Evolutionary conservation across 139 green algal species (phyloP), one percentile per base, ranked within the genome.

Genomic region (Chlorella sp.): DNA sequence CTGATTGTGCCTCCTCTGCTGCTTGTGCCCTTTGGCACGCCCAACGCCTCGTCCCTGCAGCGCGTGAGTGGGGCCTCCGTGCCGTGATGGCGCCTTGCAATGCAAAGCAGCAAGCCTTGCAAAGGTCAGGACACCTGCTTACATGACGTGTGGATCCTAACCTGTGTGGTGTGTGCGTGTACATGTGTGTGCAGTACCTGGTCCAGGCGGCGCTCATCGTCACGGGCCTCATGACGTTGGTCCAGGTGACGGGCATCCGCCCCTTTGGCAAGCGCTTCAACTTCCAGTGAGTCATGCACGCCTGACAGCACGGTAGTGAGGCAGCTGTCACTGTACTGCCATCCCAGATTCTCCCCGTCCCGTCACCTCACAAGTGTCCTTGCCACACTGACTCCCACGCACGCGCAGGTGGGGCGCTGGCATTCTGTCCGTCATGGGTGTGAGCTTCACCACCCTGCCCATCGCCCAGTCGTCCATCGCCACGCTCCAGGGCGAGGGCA

Each of bases 401-500:
- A n/a, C 24, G 22, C 34, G 24, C 82, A 55, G 10, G 42, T 55
- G 79, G 0, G 87, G 86, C 5, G 74, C 83, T 0, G 86, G 87
- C 27, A 22, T 91, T 27, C 77, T 96, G 27, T 90, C 83, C 0
- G 90, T 95, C 62, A 82, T 82, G 71, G 77, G 76, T 24, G 71
- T 75, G 55, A 42, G 32, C 49, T 92, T 93, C 80, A 89, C 88
- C 1, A 87, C 85, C 34, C 62, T 93, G 35, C 83, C 85, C 64
- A 84, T 91, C 30, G 77, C 63, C 36, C 74, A 79, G 34, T 30
- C 36, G 4, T 10, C 24, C 24, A 64, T 64, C 55, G 55, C 20
- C 55, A 27, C 20, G 55, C 20, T 64, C 55, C 20, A 27, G 55
- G 55, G 27, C 4, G 55, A 55, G 10, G 74, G 74, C 17, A 30